A percentile compares a stretch with the other conserved stretches of the same genome.
phyloP scores from a whole-genome alignment of 2,329 filamentous ascomycete species.

The Aspergillus ochraceus region DNA sequence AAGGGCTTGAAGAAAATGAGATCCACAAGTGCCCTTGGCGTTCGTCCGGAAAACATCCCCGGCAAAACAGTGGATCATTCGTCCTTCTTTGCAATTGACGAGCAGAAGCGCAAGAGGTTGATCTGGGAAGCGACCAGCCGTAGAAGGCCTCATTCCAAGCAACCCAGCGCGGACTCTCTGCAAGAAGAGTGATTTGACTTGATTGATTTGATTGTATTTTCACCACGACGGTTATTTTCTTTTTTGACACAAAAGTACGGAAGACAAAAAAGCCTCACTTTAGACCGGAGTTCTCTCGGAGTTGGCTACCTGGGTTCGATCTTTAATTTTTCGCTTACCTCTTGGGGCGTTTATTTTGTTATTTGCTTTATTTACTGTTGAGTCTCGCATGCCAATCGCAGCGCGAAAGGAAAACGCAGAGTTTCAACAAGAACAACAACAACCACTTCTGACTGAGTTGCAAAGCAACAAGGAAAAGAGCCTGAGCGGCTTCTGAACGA shows the following conservation, averaged over 20 bases:
- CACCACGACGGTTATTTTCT: neutral
- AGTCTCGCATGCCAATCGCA: neutral
- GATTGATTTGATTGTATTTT: constrained; percentile 4
- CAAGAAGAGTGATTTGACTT: constrained; percentile 12
- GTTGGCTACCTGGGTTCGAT: constrained; percentile 8
- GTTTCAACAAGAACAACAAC: neutral
- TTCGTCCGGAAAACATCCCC: constrained; percentile 34
- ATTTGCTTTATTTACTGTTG: neutral
- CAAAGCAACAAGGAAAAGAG: neutral
- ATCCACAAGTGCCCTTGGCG: constrained; percentile 54
- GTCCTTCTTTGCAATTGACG: constrained; percentile 50
- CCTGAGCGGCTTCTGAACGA: neutral
- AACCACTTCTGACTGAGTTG: neutral
- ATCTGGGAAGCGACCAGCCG: constrained; percentile 48
- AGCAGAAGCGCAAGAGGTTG: constrained; percentile 49
- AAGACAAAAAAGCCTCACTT: constrained; percentile 8
- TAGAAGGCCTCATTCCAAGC: constrained; percentile 31
- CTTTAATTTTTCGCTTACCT: constrained; percentile 1
- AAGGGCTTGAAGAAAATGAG: constrained; percentile 49
- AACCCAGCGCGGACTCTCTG: constrained; percentile 20
- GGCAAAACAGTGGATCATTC: constrained; percentile 35
- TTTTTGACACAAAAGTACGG: constrained; percentile 3
- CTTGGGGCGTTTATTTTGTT: constrained; percentile 1
- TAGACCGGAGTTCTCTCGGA: constrained; percentile 9
- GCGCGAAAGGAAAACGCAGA: neutral